These are phyloP conservation scores for Bacidia gigantensis DNA, from an alignment of 495 filamentous ascomycete genomes.

Conservation along the genomic window DNA sequence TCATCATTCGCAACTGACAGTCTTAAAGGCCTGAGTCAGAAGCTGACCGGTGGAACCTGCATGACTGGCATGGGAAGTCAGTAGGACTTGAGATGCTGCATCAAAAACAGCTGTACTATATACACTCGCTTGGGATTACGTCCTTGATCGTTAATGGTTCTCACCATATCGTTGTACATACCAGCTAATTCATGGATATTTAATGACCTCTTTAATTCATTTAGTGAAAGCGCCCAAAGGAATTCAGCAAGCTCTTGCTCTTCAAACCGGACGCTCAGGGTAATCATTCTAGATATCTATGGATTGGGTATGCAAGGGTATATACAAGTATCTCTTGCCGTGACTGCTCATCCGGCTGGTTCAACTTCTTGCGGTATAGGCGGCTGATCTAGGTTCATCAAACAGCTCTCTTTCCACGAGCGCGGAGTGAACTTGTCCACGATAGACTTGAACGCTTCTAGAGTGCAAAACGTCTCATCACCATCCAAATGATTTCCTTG, in stretches of 20 bases:
- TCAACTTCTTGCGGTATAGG: constrained; percentile 39
- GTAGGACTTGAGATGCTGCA: too few relatives aligned
- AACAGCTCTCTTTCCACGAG: constrained; percentile 66
- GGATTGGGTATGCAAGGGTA: too few relatives aligned
- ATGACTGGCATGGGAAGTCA: constrained; percentile 12
- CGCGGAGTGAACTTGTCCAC: constrained; percentile 79
- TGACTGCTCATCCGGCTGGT: constrained; percentile 32
- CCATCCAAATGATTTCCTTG: constrained; percentile 75
- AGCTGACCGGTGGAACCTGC: constrained; percentile 15
- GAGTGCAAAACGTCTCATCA: constrained; percentile 82
- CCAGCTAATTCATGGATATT: too few relatives aligned
- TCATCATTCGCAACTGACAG: constrained; percentile 14
- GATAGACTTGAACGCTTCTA: constrained; percentile 82
- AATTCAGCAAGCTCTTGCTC: too few relatives aligned
- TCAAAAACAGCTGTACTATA: background rate
- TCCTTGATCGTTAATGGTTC: too few relatives aligned
- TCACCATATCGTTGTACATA: too few relatives aligned
- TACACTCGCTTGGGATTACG: background rate
- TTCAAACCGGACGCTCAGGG: too few relatives aligned
- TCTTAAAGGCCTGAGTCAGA: constrained; percentile 16
- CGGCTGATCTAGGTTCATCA: constrained; percentile 44
- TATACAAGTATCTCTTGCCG: too few relatives aligned
- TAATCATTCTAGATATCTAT: too few relatives aligned
- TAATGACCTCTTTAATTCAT: too few relatives aligned
- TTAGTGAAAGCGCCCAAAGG: too few relatives aligned